These are phyloP conservation scores for Mucor velutinosus DNA, from an alignment of 371 early-diverging fungal genomes.

Conservation along the genomic window DNA sequence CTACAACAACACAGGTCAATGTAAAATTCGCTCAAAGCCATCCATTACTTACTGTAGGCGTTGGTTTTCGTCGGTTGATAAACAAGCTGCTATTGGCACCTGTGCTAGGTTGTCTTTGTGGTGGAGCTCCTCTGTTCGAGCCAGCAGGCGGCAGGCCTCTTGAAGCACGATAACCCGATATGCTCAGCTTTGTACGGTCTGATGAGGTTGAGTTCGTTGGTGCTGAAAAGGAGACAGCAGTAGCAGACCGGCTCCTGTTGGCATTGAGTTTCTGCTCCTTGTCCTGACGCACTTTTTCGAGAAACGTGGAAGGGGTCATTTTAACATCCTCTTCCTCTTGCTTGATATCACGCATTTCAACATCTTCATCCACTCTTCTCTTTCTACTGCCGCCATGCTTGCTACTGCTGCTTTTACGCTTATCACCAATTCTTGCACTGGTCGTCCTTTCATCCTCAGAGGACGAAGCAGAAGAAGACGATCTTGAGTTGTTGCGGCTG, in stretches of 20 bases:
- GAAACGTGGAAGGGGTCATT: background rate
- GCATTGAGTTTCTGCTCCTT: constrained; percentile 4
- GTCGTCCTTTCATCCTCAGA: background rate
- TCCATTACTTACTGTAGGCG: constrained; percentile 7
- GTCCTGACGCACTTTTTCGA: constrained; percentile 18
- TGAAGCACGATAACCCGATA: constrained; percentile 21
- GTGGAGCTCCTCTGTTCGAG: background rate
- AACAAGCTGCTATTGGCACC: constrained; percentile 16
- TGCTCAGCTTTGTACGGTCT: background rate
- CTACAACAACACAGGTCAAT: background rate
- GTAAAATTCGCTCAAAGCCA: background rate
- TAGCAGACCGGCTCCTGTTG: background rate
- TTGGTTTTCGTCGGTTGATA: constrained; percentile 17
- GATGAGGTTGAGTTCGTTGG: background rate
- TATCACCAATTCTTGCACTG: background rate
- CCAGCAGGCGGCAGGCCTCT: constrained; percentile 23
- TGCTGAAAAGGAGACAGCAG: background rate
- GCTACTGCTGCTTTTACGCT: background rate
- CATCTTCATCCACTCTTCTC: background rate
- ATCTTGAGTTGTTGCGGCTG: background rate
- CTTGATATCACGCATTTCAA: constrained; percentile 1
- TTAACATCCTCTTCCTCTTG: background rate
- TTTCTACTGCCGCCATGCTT: background rate
- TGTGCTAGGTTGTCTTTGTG: background rate
- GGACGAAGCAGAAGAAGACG: background rate